phyloP scores from a whole-genome alignment of 176 grass and related monocot genomes.

The Musa beccarii region DNA sequence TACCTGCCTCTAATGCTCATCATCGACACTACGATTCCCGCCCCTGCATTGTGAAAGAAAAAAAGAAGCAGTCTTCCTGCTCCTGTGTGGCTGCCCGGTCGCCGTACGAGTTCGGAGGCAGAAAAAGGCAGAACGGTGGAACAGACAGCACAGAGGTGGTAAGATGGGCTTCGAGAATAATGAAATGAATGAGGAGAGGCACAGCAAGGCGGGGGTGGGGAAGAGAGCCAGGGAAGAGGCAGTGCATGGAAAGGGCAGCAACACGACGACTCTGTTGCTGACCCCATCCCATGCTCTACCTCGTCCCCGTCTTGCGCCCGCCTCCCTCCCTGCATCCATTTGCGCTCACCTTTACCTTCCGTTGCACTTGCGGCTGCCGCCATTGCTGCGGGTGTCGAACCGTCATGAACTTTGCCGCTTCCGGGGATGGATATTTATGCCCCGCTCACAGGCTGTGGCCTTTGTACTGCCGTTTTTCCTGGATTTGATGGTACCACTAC shows the following conservation, averaged over 20 bases:
- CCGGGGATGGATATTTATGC: background rate
- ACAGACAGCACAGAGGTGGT: too few relatives aligned
- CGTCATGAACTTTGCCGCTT: background rate
- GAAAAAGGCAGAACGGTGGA: too few relatives aligned
- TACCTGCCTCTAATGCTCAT: too few relatives aligned
- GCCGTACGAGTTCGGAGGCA: too few relatives aligned
- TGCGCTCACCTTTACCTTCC: background rate
- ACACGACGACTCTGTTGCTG: background rate
- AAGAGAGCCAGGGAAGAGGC: constrained; percentile 25
- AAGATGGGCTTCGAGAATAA: background rate
- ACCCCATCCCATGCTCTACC: constrained; percentile 20
- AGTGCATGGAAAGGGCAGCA: constrained; percentile 23
- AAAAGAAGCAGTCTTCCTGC: too few relatives aligned
- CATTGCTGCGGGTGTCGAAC: too few relatives aligned
- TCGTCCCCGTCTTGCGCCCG: constrained; percentile 17
- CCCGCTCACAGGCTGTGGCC: background rate
- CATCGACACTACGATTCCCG: too few relatives aligned
- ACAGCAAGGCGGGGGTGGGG: background rate
- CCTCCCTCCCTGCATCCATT: background rate
- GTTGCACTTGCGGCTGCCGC: background rate
- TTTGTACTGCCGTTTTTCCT: background rate
- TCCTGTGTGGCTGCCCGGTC: too few relatives aligned
- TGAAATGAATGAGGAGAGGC: background rate
- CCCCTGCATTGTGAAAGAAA: too few relatives aligned
- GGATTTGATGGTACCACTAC: background rate